phyloP scores from a whole-genome alignment of 805 yeast genomes.

The Yarrowia divulgata region DNA sequence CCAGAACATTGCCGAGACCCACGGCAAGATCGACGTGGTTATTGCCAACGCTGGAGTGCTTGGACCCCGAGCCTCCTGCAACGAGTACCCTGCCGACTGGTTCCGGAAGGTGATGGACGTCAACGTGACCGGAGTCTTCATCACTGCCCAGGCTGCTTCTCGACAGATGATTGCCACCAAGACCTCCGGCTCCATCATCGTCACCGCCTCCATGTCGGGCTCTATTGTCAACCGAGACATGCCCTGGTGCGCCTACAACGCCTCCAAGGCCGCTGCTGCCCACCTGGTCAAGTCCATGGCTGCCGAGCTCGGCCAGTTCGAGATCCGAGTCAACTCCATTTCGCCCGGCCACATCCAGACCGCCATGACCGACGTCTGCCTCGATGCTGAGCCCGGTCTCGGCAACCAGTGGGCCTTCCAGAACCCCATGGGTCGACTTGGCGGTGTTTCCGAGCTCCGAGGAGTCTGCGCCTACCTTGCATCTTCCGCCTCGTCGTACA shows the following conservation, averaged over 20 bases:
- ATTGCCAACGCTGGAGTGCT: slow-evolving; percentile 79
- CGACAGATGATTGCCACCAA: slow-evolving; percentile 61
- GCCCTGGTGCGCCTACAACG: slow-evolving; percentile 80
- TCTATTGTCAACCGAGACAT: slow-evolving; percentile 87
- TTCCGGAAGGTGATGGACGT: slow-evolving; percentile 73
- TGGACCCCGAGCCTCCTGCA: slow-evolving; percentile 55
- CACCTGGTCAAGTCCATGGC: slow-evolving; percentile 79
- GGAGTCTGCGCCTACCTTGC: slow-evolving; percentile 80
- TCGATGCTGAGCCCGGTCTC: slow-evolving; percentile 58
- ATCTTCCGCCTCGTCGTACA: slow-evolving; percentile 75
- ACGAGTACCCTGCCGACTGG: slow-evolving; percentile 60
- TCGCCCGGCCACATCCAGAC: slow-evolving; percentile 85
- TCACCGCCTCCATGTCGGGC: slow-evolving; percentile 90
- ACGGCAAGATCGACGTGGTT: slow-evolving; percentile 67
- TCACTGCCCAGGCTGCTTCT: slow-evolving; percentile 71
- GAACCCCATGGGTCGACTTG: slow-evolving; percentile 82
- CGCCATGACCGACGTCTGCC: slow-evolving; percentile 76
- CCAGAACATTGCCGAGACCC: slow-evolving; percentile 55
- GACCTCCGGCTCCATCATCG: slow-evolving; percentile 71
- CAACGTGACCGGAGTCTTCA: slow-evolving; percentile 74
- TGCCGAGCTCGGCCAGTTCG: slow-evolving; percentile 80
- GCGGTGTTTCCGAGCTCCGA: slow-evolving; percentile 82
- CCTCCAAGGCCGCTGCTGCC: slow-evolving; percentile 87
- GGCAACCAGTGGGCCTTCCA: slow-evolving; percentile 75
- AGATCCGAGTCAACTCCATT: slow-evolving; percentile 77